Percentiles rank a stretch among this genome's conserved stretches.
phyloP scores from a whole-genome alignment of 441 rosid species.

The Erodium chrysanthum region DNA sequence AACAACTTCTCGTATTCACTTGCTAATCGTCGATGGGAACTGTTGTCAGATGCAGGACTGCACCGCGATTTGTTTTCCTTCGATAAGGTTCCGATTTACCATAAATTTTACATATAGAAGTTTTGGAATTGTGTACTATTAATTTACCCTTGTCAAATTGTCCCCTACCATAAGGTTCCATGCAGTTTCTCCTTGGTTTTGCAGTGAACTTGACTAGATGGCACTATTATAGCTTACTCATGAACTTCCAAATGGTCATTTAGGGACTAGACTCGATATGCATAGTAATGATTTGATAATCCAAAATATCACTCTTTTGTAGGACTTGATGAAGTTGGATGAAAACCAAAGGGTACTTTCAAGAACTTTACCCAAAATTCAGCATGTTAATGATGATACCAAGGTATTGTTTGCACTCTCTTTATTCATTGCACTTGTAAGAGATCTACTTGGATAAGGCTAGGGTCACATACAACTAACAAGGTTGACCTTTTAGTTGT shows the following conservation, averaged over 20 bases:
- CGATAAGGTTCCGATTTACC: constrained; percentile 51
- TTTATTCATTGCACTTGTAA: neutral
- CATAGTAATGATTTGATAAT: neutral
- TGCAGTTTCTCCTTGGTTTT: neutral
- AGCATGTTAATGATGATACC: constrained; percentile 61
- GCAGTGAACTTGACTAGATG: neutral
- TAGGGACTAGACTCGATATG: neutral
- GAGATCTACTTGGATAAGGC: too few relatives aligned
- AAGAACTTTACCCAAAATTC: constrained; percentile 60
- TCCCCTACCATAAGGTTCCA: neutral
- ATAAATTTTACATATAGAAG: constrained; percentile 1
- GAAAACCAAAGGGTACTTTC: constrained; percentile 61
- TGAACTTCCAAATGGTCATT: constrained; percentile 6
- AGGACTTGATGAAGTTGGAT: constrained; percentile 87
- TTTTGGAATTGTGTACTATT: constrained; percentile 13
- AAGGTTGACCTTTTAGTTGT: too few relatives aligned
- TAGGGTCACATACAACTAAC: too few relatives aligned
- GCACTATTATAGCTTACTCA: constrained; percentile 1
- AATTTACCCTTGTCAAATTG: neutral
- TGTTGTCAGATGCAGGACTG: constrained; percentile 47
- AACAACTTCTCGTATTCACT: constrained; percentile 80
- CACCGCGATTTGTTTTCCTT: constrained; percentile 55
- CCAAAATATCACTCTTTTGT: constrained; percentile 16
- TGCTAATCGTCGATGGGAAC: constrained; percentile 82
- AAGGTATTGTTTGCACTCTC: constrained; percentile 45